Conservation (phyloP, 495 filamentous ascomycete genomes). For the Podospora sp. region DNA sequence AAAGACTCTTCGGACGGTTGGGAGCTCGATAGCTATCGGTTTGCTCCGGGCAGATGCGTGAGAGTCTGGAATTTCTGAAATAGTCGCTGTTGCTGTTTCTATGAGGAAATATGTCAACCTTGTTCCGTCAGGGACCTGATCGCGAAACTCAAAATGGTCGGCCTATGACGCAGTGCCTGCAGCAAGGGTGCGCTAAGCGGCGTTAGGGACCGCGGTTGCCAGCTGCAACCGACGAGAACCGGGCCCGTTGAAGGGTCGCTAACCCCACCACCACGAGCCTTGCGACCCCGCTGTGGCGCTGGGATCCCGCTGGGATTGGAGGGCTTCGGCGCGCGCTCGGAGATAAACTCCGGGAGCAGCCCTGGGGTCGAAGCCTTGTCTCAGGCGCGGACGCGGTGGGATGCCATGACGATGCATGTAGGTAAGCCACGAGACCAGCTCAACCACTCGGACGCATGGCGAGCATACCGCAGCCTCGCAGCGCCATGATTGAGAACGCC, state of each 20-base stretch:
- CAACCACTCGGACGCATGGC: slow-evolving; percentile 10
- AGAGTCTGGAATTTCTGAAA: slow-evolving; percentile 3
- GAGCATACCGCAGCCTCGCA: slow-evolving; percentile 12
- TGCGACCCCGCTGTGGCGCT: neutral
- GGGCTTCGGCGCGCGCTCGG: neutral
- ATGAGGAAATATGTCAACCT: slow-evolving; percentile 6
- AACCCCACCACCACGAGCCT: neutral
- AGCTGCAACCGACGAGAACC: neutral
- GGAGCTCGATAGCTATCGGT: slow-evolving; percentile 53
- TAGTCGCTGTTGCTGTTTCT: slow-evolving; percentile 9
- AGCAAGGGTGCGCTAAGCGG: slow-evolving; percentile 7
- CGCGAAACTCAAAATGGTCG: neutral
- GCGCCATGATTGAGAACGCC: slow-evolving; percentile 10
- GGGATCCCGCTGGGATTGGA: neutral
- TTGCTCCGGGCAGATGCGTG: slow-evolving; percentile 28
- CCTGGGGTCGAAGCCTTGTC: slow-evolving; percentile 17
- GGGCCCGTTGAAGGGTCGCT: neutral
- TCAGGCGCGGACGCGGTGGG: slow-evolving; percentile 3
- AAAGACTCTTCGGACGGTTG: slow-evolving; percentile 34
- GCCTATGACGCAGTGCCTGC: slow-evolving; percentile 24
- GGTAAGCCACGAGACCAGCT: slow-evolving; percentile 14
- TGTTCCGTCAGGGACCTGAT: neutral
- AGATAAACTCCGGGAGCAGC: slow-evolving; percentile 11
- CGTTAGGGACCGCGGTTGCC: neutral
- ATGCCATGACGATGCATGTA: slow-evolving; percentile 15